phyloP scores from a whole-genome alignment of 805 yeast genomes.

The Saccharomycopsis fermentans region DNA sequence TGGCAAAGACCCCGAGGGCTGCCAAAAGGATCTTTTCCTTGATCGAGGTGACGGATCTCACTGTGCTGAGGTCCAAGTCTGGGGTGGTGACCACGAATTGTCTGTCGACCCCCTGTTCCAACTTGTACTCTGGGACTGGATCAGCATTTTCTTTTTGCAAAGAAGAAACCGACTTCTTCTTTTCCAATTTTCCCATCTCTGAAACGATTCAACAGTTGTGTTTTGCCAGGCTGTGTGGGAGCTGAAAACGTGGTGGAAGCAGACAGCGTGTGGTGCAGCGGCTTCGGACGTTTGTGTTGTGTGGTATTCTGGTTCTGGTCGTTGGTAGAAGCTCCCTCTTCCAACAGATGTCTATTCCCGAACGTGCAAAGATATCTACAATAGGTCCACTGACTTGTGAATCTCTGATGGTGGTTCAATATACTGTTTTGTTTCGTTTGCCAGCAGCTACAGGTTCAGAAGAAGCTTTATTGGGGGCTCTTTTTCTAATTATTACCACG shows the following conservation, averaged over 20 bases:
- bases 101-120: constrained; percentile 43
- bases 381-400: no score
- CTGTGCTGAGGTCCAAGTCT: constrained; percentile 28
- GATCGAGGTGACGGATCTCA: constrained; percentile 31
- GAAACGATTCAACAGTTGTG: no score
- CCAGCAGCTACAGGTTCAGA: no score
- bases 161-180: background rate
- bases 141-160: constrained; percentile 19
- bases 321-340: background rate
- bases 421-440: no score
- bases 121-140: constrained; percentile 36
- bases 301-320: background rate
- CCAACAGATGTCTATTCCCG: background rate
- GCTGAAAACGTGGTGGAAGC: no score
- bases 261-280: background rate
- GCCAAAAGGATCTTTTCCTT: constrained; percentile 34
- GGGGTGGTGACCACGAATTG: constrained; percentile 46
- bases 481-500: background rate
- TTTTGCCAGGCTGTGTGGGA: no score
- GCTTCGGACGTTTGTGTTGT: background rate
- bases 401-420: no score
- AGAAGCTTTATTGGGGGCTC: no score
- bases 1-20: constrained; percentile 41
- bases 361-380: no score
- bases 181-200: background rate